A percentile compares a stretch with the other conserved stretches of the same genome.
Evolutionary conservation across 2,329 filamentous ascomycete species (phyloP).

Genomic region (Pseudogymnoascus sp.): DNA sequence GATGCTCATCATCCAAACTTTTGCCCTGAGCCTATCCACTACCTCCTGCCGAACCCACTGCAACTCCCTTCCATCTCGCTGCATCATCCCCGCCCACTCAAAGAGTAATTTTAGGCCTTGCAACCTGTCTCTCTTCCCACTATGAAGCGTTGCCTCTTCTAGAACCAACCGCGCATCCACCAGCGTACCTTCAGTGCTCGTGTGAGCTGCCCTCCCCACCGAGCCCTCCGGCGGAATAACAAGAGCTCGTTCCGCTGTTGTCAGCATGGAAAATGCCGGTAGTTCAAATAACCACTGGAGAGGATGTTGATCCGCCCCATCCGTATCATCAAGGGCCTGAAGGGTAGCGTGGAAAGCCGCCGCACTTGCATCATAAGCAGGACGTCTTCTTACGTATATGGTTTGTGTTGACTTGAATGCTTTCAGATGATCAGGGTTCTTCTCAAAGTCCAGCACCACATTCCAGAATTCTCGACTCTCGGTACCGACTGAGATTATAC

Average conservation of each 20-base stretch:
- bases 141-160: conserved; percentile 37
- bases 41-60: conserved; percentile 49
- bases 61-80: conserved; percentile 32
- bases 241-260: conserved; percentile 48
- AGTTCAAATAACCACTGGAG: conserved; percentile 58
- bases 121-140: conserved; percentile 45
- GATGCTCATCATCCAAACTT: conserved; percentile 34
- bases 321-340: conserved; percentile 51
- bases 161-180: conserved; percentile 55
- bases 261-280: conserved; percentile 42
- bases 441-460: conserved; percentile 55
- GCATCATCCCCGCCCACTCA: conserved; percentile 51
- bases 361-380: conserved; percentile 44
- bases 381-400: conserved; percentile 52
- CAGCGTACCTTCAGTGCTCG: conserved; percentile 46
- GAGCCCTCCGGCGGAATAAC: conserved; percentile 37
- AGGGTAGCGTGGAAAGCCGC: conserved; percentile 55
- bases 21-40: conserved; percentile 44
- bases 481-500: conserved; percentile 41
- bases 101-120: conserved; percentile 57
- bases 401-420: conserved; percentile 54
- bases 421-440: conserved; percentile 44
- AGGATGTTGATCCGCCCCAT: conserved; percentile 36
- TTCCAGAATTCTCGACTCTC: conserved; percentile 55
- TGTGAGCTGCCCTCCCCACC: conserved; percentile 34